Base-by-base conservation (phyloP, 148 eudicot species). In the Heliamphora exappendiculata region DNA sequence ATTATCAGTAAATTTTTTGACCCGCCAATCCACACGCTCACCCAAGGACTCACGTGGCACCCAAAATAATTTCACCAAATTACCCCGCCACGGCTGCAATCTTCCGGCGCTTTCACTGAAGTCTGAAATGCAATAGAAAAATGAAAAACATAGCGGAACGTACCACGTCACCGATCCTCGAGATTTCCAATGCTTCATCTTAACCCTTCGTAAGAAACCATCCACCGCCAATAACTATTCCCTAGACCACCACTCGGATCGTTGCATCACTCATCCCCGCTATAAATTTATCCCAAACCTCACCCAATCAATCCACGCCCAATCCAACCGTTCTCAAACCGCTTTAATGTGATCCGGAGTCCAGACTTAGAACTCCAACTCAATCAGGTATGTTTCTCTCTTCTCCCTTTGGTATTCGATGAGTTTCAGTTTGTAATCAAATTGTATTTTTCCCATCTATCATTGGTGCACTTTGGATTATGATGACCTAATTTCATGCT, bases 121-220 rank as follows among this genome's bases (percentile, higher is more conserved):
- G n/a, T n/a, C n/a, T n/a, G n/a, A n/a, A n/a, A n/a, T n/a, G n/a
- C n/a, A n/a, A n/a, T n/a, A n/a, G n/a, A n/a, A n/a, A n/a, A n/a
- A n/a, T n/a, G n/a, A n/a, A n/a, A n/a, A n/a, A n/a, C n/a, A n/a
- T n/a, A n/a, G 16, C 28, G 28, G 1, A 53, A 57, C 36, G 4
- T 39, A 24, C 67, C 76, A 58, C 26, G 67, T 74, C 76, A 74
- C 24, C 67, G 54, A 74, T 74, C 76, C 67, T 9, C 34, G 50
- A 24, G 2, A 14, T 41, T 16, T 17, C n/a, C n/a, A 14, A 54
- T 1, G 7, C 51, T 33, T 41, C 67, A 73, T 74, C 76, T 57
- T 14, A 0, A 41, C 67, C 67, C 26, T 74, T 36, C 39, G 26
- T 26, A 26, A 24, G 29, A 17, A 0, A 11, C 7, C 47, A 74